These are phyloP conservation scores for Aspergillus glaucus DNA, from an alignment of 2,329 filamentous ascomycete species.

Conservation along the genomic window DNA sequence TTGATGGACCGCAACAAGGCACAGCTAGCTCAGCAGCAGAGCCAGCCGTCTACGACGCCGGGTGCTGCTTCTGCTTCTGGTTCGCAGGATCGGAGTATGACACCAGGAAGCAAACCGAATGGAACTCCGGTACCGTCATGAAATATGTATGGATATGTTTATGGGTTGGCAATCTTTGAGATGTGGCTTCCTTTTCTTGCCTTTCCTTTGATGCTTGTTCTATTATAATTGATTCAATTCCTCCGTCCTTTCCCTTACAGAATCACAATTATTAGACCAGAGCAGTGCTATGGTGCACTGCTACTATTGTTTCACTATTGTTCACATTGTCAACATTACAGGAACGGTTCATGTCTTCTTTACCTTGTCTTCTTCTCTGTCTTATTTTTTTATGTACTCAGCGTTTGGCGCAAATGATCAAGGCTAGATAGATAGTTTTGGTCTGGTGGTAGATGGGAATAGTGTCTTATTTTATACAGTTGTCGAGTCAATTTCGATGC, in stretches of 20 bases:
- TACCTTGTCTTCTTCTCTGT: neutral
- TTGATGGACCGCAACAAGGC: slow-evolving; percentile 34
- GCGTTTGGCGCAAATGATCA: too few relatives aligned
- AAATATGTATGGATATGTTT: slow-evolving; percentile 2
- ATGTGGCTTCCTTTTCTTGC: neutral
- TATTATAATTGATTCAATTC: neutral
- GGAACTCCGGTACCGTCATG: slow-evolving; percentile 24
- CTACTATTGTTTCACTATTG: too few relatives aligned
- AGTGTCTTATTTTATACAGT: neutral
- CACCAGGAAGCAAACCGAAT: slow-evolving; percentile 27
- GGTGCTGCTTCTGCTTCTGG: slow-evolving; percentile 13
- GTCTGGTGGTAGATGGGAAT: neutral
- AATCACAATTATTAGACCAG: neutral
- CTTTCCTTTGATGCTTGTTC: neutral
- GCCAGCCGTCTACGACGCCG: slow-evolving; percentile 29
- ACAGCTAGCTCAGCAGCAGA: slow-evolving; percentile 27
- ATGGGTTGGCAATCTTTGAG: neutral
- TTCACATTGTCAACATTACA: too few relatives aligned
- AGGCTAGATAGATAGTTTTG: too few relatives aligned
- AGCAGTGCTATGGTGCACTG: neutral
- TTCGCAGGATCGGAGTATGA: slow-evolving; percentile 31
- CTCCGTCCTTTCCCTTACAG: neutral
- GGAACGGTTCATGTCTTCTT: neutral
- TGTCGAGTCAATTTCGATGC: neutral
- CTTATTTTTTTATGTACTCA: neutral